Base-by-base conservation (phyloP, 345 rosid species). In the Ailanthus altissimus region DNA sequence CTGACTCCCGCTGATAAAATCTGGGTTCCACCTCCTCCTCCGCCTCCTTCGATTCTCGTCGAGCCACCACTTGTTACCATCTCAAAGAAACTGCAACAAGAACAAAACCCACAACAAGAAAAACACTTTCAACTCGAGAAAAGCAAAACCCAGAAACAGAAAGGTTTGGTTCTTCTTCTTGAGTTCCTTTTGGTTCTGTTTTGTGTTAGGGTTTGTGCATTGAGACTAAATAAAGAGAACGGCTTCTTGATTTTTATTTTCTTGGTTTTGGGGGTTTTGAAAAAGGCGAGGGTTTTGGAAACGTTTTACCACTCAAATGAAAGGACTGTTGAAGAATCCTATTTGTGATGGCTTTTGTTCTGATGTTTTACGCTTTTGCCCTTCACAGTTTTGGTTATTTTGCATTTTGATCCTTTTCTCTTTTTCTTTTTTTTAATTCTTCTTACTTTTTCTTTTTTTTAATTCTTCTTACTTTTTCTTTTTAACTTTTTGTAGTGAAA, bases 201-300 rank as follows among this genome's bases (percentile, higher is more conserved):
- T 54, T 18, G 36, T 53, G 72, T 73, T 88, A 84, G 88, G 88
- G 87, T 82, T 85, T 78, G 67, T 4, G 81, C 79, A 82, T 62
- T 78, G 23, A 45, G 78, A 72, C 16, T 71, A 77, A 13, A 47
- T 49, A 59, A 46, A 43, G 50, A 56, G 76, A 69, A 56, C 74
- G 78, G 75, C 80, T 69, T 54, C 56, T 40, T 56, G 25, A 53
- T 10, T 23, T 32, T 70, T 49, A 42, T 47, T 70, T 0, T 38
- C n/a, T 42, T 25, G 76, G 23, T 36, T 43, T 57, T 21, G 42
- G 60, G 76, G 87, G 80, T 74, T 80, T 68, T 80, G 5, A 7
- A 20, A 9, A 26, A 16, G 59, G 66, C 81, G 82, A 84, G 85
- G 89, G 89, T 84, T 89, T 91, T 84, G 82, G 81, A 84, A 82